A percentile compares a stretch with the other conserved stretches of the same genome.
These are phyloP conservation scores for Haberlea rhodopensis DNA, from an alignment of 257 asterid species.

Conservation along the genomic window DNA sequence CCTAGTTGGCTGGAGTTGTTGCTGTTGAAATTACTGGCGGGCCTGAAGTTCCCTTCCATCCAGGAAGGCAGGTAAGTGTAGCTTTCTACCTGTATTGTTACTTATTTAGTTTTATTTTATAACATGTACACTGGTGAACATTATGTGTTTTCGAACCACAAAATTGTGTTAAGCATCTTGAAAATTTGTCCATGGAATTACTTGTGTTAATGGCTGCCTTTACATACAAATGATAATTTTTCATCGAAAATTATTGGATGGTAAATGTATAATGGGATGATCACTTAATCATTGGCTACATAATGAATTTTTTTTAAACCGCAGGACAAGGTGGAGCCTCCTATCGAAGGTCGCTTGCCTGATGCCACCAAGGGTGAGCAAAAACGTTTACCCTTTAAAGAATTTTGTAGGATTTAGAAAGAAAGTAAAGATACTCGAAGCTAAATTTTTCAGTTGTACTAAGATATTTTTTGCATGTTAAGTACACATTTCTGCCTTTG, in stretches of 20 bases:
- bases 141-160: background rate
- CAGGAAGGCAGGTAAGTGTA: constrained; percentile 46
- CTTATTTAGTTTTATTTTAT: background rate
- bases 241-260: too few species aligned
- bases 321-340: constrained; percentile 54
- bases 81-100: background rate
- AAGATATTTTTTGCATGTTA: background rate
- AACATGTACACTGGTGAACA: background rate
- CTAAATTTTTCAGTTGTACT: background rate
- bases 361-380: constrained; percentile 46
- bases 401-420: background rate
- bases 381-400: background rate
- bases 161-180: background rate
- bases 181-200: background rate
- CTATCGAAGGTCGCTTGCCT: constrained; percentile 55
- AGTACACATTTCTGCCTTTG: background rate
- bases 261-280: too few species aligned
- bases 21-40: constrained; percentile 64
- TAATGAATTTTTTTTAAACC: constrained; percentile 2
- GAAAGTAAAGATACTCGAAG: background rate
- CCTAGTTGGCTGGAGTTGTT: constrained; percentile 50
- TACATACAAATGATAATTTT: too few species aligned
- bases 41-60: constrained; percentile 56
- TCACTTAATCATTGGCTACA: background rate
- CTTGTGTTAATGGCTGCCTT: too few species aligned